Evolutionary conservation across 73 alveolate species (phyloP).

Genomic region (Tetrahymena thermophila): DNA sequence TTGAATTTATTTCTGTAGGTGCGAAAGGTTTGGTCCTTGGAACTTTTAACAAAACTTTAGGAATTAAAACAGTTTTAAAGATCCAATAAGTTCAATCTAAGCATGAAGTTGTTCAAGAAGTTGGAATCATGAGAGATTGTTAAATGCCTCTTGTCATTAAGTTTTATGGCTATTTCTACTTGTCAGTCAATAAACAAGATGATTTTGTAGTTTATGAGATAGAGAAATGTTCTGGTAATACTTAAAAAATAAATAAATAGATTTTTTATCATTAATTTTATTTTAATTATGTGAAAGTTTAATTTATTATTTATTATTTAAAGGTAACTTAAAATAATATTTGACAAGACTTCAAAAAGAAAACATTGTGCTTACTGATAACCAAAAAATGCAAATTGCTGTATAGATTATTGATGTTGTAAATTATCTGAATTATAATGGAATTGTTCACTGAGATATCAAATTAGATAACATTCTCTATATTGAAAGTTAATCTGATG

Average conservation of each 20-base stretch:
- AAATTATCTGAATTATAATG: not conserved
- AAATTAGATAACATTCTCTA: not conserved
- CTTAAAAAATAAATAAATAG: too few species aligned
- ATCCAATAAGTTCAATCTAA: not conserved
- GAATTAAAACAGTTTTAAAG: not conserved
- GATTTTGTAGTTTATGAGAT: not conserved
- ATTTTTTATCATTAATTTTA: too few species aligned
- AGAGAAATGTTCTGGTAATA: not conserved
- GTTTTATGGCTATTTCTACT: not conserved
- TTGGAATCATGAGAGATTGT: too few species aligned
- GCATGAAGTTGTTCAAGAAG: not conserved
- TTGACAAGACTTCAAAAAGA: not conserved
- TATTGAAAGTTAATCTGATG: not conserved
- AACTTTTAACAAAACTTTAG: not conserved
- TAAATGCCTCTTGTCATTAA: not conserved
- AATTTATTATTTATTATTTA: too few species aligned
- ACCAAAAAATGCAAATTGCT: not conserved
- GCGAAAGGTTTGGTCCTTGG: not conserved
- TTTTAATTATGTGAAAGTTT: too few species aligned
- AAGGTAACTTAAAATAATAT: not conserved
- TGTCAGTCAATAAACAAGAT: not conserved
- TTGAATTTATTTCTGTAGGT: not conserved
- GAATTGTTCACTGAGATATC: not conserved
- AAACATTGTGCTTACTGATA: not conserved
- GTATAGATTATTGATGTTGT: not conserved